Conservation (phyloP, 139 green algal species). For the Micromonas pusilla region DNA sequence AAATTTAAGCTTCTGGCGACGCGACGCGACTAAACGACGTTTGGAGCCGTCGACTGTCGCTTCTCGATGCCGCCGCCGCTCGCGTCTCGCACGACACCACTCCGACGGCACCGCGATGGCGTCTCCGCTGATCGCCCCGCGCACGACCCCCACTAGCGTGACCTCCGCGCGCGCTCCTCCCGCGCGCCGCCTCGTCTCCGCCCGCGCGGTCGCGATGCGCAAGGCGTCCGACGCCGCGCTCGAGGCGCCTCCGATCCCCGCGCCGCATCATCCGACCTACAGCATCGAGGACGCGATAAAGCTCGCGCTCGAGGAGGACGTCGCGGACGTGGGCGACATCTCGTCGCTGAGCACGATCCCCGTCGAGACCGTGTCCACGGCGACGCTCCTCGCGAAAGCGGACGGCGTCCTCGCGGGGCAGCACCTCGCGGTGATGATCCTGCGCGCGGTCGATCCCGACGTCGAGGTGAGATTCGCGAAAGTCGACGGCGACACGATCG, state of each 20-base stretch:
- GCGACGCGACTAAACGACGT: no score
- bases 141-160: no score
- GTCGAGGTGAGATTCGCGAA: slow-evolving; percentile 55
- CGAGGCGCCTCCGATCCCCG: slow-evolving; percentile 36
- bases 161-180: no score
- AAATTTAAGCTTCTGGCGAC: no score
- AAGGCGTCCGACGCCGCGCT: neutral
- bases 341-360: slow-evolving; percentile 81
- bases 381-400: slow-evolving; percentile 86
- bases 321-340: slow-evolving; percentile 75
- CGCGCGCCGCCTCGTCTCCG: no score
- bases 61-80: no score
- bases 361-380: slow-evolving; percentile 52
- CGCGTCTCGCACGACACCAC: no score
- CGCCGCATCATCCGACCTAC: slow-evolving; percentile 74
- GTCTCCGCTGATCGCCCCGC: no score
- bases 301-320: slow-evolving; percentile 75
- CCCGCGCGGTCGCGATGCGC: neutral
- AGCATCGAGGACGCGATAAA: slow-evolving; percentile 56
- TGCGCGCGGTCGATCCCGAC: slow-evolving; percentile 65
- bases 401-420: slow-evolving; percentile 80
- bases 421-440: slow-evolving; percentile 72
- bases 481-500: slow-evolving; percentile 48
- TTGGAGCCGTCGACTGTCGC: no score
- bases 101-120: no score